Evolutionary conservation across 805 yeast genomes (phyloP).

Genomic region (Maudiozyma pseudohumilis): DNA sequence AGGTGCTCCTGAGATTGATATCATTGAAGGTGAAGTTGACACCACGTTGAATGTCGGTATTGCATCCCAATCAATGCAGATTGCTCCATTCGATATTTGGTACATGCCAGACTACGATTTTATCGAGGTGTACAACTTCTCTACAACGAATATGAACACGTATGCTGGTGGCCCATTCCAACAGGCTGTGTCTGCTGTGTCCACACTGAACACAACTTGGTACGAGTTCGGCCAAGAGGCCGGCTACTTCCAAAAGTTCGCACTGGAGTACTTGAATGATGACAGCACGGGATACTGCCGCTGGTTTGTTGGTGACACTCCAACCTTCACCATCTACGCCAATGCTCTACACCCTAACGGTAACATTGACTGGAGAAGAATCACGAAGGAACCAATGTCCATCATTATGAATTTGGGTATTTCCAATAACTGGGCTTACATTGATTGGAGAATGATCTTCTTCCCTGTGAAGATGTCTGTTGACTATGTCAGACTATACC

Average conservation of each 20-base stretch:
- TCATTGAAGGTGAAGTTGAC: conserved; percentile 72
- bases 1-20: conserved; percentile 95
- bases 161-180: conserved; percentile 91
- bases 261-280: conserved; percentile 69
- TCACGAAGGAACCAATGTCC: conserved; percentile 89
- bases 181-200: conserved; percentile 78
- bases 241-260: conserved; percentile 58
- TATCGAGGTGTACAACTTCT: conserved; percentile 57
- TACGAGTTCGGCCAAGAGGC: conserved; percentile 52
- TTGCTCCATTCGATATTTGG: conserved; percentile 96
- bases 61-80: conserved; percentile 85
- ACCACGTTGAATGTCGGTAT: conserved; percentile 48
- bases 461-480: conserved; percentile 73
- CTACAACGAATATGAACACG: conserved; percentile 71
- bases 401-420: conserved; percentile 80
- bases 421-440: conserved; percentile 86
- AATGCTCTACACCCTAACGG: conserved; percentile 82
- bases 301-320: conserved; percentile 78
- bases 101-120: conserved; percentile 81
- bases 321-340: conserved; percentile 65
- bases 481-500: conserved; percentile 85
- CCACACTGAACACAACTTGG: conserved; percentile 76
- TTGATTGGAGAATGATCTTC: conserved; percentile 70
- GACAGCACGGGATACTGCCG: conserved; percentile 61
- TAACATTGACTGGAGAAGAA: conserved; percentile 71